phyloP scores from a whole-genome alignment of 768 basidiomycete species.

The Xerocomellus chrysenteron region DNA sequence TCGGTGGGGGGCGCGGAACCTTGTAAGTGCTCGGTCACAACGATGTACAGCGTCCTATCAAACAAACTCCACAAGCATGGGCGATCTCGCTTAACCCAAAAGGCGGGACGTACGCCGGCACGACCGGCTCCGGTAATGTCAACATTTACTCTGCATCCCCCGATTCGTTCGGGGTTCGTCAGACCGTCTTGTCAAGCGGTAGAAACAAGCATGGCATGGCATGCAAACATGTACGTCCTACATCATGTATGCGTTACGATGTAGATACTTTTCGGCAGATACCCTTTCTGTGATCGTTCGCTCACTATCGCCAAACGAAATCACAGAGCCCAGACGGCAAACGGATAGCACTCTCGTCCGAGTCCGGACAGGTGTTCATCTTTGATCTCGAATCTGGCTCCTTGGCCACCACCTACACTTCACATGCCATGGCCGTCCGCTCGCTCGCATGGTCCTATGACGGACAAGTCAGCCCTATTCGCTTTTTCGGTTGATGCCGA shows the following conservation, averaged over 20 bases:
- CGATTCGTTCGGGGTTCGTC: slow-evolving; percentile 65
- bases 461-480: slow-evolving; percentile 60
- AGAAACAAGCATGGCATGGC: slow-evolving; percentile 77
- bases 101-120: slow-evolving; percentile 70
- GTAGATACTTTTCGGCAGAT: slow-evolving; percentile 1
- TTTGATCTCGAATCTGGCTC: slow-evolving; percentile 74
- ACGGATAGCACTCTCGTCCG: slow-evolving; percentile 77
- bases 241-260: neutral
- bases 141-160: slow-evolving; percentile 67
- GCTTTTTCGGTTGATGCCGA: neutral
- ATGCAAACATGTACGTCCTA: slow-evolving; percentile 60
- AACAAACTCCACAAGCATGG: slow-evolving; percentile 56
- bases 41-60: neutral
- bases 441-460: slow-evolving; percentile 89
- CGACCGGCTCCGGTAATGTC: slow-evolving; percentile 69
- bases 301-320: slow-evolving; percentile 2
- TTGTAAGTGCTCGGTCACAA: slow-evolving; percentile 46
- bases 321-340: slow-evolving; percentile 84
- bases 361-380: slow-evolving; percentile 85
- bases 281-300: neutral
- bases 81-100: slow-evolving; percentile 79
- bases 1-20: slow-evolving; percentile 59
- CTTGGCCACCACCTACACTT: slow-evolving; percentile 70
- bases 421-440: slow-evolving; percentile 89
- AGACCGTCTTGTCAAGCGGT: slow-evolving; percentile 60